Percentiles rank a stretch among this genome's conserved stretches.
Conservation (phyloP, 257 asterid genomes). For the Gardenia jasminoides region DNA sequence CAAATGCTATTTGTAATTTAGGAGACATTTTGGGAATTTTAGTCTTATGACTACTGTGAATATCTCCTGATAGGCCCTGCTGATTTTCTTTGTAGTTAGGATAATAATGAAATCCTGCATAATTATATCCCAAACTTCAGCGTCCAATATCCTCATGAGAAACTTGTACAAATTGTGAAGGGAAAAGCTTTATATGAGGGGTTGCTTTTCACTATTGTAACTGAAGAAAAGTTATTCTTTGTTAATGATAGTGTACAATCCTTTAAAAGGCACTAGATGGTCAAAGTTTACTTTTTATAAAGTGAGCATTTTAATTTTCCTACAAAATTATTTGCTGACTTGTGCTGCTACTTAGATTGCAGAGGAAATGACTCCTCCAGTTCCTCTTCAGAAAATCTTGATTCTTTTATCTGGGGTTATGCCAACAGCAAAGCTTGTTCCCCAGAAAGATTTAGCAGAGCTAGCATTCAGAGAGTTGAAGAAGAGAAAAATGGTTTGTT, state of each 20-base stretch:
- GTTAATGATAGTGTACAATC: neutral
- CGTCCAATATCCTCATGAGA: neutral
- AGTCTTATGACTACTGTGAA: neutral
- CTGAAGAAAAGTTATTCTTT: neutral
- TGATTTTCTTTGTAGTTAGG: neutral
- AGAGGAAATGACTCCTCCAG: constrained; percentile 85
- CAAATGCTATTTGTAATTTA: neutral
- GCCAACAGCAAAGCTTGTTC: constrained; percentile 94
- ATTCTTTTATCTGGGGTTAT: constrained; percentile 60
- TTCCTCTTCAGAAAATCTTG: constrained; percentile 67
- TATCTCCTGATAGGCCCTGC: neutral
- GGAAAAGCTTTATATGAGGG: neutral
- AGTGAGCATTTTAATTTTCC: neutral
- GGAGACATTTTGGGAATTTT: neutral
- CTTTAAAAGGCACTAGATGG: neutral
- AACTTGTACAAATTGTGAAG: neutral
- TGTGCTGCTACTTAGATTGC: constrained; percentile 55
- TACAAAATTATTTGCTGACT: constrained; percentile 22
- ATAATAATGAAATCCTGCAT: neutral
- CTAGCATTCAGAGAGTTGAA: constrained; percentile 73
- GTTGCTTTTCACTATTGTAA: neutral
- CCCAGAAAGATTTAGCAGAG: constrained; percentile 80
- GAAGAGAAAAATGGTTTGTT: constrained; percentile 63
- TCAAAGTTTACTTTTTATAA: neutral
- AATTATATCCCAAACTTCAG: neutral